A percentile compares a stretch with the other conserved stretches of the same genome.
phyloP scores from a whole-genome alignment of 306 rosid species.

The Glycyrrhiza uralensis region DNA sequence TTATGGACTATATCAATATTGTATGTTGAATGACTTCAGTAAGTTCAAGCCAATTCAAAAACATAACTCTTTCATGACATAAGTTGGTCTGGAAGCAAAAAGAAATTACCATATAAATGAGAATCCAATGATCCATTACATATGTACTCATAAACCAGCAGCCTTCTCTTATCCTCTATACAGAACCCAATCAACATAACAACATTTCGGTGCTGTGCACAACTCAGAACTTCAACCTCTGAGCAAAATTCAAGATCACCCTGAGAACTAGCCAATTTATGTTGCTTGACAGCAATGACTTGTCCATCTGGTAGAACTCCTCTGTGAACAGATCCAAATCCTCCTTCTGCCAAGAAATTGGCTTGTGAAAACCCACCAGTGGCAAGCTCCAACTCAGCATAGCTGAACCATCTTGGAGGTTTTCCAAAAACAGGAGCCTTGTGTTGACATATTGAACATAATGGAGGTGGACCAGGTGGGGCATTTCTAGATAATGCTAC shows the following conservation, averaged over 20 bases:
- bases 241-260: conserved; percentile 95
- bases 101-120: conserved; percentile 82
- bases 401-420: conserved; percentile 95
- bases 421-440: conserved; percentile 98
- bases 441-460: conserved; percentile 97
- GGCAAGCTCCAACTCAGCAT: conserved; percentile 88
- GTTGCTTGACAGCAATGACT: conserved; percentile 97
- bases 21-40: neutral
- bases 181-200: conserved; percentile 98
- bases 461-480: conserved; percentile 88
- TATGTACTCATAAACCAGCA: conserved; percentile 91
- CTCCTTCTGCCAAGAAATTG: conserved; percentile 99
- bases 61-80: neutral
- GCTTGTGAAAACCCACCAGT: conserved; percentile 90
- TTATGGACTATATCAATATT: neutral
- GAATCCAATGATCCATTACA: conserved; percentile 94
- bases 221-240: conserved; percentile 96
- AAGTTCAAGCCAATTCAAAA: neutral
- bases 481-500: conserved; percentile 70
- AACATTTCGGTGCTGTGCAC: conserved; percentile 98
- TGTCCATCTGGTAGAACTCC: conserved; percentile 91
- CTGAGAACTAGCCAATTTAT: conserved; percentile 95
- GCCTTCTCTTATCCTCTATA: conserved; percentile 87
- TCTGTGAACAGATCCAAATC: conserved; percentile 95
- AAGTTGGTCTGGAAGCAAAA: neutral